Conservation (phyloP, 805 yeast genomes). For the Lipomyces spencermartinsiae region DNA sequence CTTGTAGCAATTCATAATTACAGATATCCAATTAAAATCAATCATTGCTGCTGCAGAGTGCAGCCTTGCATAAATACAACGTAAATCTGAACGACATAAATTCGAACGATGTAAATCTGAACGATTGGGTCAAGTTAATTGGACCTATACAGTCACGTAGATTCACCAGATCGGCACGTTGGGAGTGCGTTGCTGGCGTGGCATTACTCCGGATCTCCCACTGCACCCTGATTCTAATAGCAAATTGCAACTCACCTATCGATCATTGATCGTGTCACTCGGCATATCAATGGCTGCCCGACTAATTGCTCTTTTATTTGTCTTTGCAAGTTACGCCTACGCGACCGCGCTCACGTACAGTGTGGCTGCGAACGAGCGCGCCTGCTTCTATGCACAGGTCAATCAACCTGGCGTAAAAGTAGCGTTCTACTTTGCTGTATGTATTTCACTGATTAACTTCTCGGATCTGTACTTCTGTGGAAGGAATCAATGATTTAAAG, state of each 20-base stretch:
- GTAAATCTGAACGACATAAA: no score
- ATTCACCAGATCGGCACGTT: no score
- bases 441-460: not conserved
- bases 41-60: no score
- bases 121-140: no score
- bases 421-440: conserved; percentile 77
- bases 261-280: not conserved
- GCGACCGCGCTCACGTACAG: conserved; percentile 65
- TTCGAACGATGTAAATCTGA: no score
- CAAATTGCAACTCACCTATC: not conserved
- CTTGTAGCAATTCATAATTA: no score
- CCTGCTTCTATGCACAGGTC: conserved; percentile 76
- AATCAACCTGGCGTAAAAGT: conserved; percentile 63
- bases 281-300: not conserved
- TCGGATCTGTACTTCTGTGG: not conserved
- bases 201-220: no score
- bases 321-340: conserved; percentile 16
- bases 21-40: no score
- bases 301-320: not conserved
- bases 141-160: no score
- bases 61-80: no score
- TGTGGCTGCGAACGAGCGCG: conserved; percentile 74
- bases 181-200: no score
- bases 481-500: not conserved
- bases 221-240: no score